A percentile compares a stretch with the other conserved stretches of the same genome.
These are phyloP conservation scores for Arthrocladium fulminans DNA, from an alignment of 2,329 filamentous ascomycete species.

Conservation along the genomic window DNA sequence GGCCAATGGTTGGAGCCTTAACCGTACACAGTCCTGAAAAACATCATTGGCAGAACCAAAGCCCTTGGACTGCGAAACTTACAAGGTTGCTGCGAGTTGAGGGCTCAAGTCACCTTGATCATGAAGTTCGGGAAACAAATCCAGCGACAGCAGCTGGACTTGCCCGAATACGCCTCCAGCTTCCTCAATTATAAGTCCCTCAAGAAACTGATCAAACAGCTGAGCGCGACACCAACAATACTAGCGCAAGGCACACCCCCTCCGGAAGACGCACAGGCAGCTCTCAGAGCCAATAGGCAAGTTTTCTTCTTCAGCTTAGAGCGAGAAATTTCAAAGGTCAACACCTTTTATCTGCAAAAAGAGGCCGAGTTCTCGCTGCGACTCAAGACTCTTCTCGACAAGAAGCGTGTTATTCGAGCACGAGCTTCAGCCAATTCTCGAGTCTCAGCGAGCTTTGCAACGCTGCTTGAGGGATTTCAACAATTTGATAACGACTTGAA, in stretches of 20 bases:
- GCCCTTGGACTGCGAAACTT: no score
- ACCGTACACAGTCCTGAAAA: no score
- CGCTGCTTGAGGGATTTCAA: constrained; percentile 90
- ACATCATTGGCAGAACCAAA: no score
- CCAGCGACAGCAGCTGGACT: constrained; percentile 96
- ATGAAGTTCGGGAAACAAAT: constrained; percentile 99
- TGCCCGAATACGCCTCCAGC: constrained; percentile 97
- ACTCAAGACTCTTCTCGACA: constrained; percentile 83
- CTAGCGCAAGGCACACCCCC: constrained; percentile 59
- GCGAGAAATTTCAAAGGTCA: constrained; percentile 96
- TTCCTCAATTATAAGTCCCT: constrained; percentile 99
- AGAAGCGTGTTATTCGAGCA: constrained; percentile 84
- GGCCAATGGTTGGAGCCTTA: no score
- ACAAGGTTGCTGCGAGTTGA: no score
- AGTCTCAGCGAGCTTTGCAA: constrained; percentile 85
- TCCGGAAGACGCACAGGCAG: constrained; percentile 31
- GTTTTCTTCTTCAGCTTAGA: constrained; percentile 98
- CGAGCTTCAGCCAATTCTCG: constrained; percentile 68
- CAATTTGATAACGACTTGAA: constrained; percentile 95
- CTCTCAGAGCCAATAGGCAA: constrained; percentile 91
- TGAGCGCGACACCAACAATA: constrained; percentile 82
- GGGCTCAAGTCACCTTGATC: constrained; percentile 10
- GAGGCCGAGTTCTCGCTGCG: constrained; percentile 93
- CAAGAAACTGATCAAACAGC: constrained; percentile 99
- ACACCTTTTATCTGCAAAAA: constrained; percentile 94